Base-by-base conservation (phyloP, 306 rosid genomes). In the Cyclanthera cordifolia region DNA sequence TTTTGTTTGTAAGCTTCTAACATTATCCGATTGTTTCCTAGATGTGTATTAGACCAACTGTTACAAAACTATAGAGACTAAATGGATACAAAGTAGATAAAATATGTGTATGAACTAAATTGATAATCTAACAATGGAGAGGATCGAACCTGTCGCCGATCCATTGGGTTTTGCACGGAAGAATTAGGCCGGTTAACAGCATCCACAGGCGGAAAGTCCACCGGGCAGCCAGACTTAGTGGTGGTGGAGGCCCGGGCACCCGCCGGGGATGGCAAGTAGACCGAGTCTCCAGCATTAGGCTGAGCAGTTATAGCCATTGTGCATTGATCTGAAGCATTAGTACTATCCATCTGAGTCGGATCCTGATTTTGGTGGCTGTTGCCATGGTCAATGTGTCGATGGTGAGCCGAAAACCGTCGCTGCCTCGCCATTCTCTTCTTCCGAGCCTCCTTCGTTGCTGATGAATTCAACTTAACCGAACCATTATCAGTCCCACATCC, bases 371-470 rank as follows among this genome's bases (percentile, higher is more conserved):
- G 80, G 37, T 77, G 77, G 63, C 56, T 32, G 37, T 32, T 32
- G 37, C 37, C 37, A 32, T 32, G 37, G 37, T 32, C 6, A 27
- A 52, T 70, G 23, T 82, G 79, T 48, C 87, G 77, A 25, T 79
- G 76, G 58, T 86, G 97, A 15, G 88, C 32, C 10, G 80, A 34
- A 21, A 69, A 69, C 79, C 95, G 74, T 45, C 91, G 82, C 72
- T 90, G 97, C 75, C 97, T 86, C 0, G 91, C 95, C 99, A 90
- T 93, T 64, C 99, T 77, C 81, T 93, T 93, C 86, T 93, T 93
- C 73, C 99, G 75, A 0, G 99, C 99, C 76, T 93, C 99, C 76
- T 85, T 93, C 0, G 99, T 93, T 0, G 95, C 99, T 0, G 91
- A 93, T 5, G 99, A 84, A 0, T 90, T 95, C 20, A 85, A 47